phyloP scores from a whole-genome alignment of 1,284 basidiomycete species.

The Ustilago trichophora region DNA sequence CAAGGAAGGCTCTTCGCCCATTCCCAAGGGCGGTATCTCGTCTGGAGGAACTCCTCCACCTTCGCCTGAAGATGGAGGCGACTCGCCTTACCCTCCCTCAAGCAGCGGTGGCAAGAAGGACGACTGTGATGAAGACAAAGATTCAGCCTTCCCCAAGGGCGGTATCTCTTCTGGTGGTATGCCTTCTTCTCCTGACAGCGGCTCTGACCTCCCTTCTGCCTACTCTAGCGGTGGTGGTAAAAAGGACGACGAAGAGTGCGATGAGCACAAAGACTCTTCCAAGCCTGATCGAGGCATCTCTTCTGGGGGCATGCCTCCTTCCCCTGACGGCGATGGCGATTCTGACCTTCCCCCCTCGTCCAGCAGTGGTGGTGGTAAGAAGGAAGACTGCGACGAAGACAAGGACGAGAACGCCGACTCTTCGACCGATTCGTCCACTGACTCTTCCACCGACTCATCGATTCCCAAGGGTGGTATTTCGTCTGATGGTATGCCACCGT shows the following conservation, averaged over 20 bases:
- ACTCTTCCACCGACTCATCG: conserved; percentile 3
- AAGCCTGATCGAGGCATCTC: too few species aligned
- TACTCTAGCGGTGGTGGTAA: too few species aligned
- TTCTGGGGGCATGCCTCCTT: not conserved
- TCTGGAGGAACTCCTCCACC: conserved; percentile 5
- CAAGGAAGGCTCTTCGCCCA: not conserved
- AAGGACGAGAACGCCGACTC: not conserved
- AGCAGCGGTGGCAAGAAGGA: not conserved
- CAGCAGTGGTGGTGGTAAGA: not conserved
- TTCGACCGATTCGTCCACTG: too few species aligned
- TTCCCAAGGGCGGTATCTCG: conserved; percentile 1
- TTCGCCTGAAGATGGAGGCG: not conserved
- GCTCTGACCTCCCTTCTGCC: not conserved
- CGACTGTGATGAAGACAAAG: not conserved
- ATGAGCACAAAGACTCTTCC: too few species aligned
- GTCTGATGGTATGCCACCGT: conserved; percentile 1
- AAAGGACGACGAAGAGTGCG: too few species aligned
- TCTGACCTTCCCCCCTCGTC: not conserved
- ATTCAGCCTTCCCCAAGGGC: too few species aligned
- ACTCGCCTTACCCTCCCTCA: not conserved
- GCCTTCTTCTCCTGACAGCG: not conserved
- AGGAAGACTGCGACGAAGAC: not conserved
- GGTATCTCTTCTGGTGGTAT: too few species aligned
- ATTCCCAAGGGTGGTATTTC: not conserved
- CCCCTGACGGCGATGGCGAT: not conserved